Base-by-base conservation (phyloP, 306 rosid genomes). In the Luffa acutangula region DNA sequence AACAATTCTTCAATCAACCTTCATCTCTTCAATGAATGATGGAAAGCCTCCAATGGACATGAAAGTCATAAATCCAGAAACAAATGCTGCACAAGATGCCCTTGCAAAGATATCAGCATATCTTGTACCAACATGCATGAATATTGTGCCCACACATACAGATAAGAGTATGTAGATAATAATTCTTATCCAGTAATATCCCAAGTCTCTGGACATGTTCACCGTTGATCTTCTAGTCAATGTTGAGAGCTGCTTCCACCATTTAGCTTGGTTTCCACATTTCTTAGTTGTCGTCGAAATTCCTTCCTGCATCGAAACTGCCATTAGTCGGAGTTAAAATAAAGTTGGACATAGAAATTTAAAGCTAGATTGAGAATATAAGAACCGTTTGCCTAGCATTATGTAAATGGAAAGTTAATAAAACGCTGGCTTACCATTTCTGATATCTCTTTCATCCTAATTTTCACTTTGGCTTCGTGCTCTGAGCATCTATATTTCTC, bases 41-140 rank as follows among this genome's bases (percentile, higher is more conserved):
- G 97, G 98, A 84, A 94, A 94, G 81, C 97, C 98, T 83, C 95
- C 97, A 18, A 94, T 92, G 80, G 98, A 85, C 97, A 89, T 90
- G 89, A 92, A 94, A 66, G 97, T 91, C 98, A 94, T 92, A 89
- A 91, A 94, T 66, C 97, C 97, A 25, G 97, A 88, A 14, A 94
- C 52, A 78, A 92, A 94, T 14, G 92, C 98, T 1, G 91, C 97
- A 39, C 98, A 94, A 63, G 97, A 78, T 59, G 59, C 78, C 39
- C 78, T 74, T 13, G 97, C 98, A 21, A 89, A 83, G 77, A 94
- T 89, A n/a, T 96, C 83, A 9, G 80, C 74, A 60, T 87, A 91
- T 49, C 83, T 80, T 73, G 91, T 82, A 34, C 97, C 98, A 53
- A 94, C 85, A 45, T 83, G 72, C 33, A 78, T 89, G 80, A 90